phyloP scores from a whole-genome alignment of 2,329 filamentous ascomycete genomes.

The Fusarium longipes region DNA sequence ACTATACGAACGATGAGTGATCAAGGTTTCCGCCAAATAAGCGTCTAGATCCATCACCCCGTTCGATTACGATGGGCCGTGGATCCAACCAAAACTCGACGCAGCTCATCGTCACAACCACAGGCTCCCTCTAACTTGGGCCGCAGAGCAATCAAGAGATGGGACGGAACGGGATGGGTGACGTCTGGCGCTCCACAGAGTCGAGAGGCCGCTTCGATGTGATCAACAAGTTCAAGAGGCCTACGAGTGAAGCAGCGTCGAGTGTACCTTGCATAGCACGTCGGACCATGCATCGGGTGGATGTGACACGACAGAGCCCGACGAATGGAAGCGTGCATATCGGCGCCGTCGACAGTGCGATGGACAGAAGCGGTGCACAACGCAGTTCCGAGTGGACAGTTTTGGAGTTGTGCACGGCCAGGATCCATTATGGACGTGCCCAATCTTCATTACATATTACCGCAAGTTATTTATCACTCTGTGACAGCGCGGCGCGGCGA shows the following conservation, averaged over 20 bases:
- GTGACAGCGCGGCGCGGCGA: conserved; percentile 38
- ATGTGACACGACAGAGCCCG: conserved; percentile 47
- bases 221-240: conserved; percentile 29
- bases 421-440: conserved; percentile 27
- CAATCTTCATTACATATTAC: conserved; percentile 27
- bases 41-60: conserved; percentile 16
- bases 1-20: conserved; percentile 22
- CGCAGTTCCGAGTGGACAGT: conserved; percentile 44
- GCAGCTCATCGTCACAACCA: conserved; percentile 28
- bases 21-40: conserved; percentile 26
- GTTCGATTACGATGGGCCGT: not conserved
- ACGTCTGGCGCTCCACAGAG: conserved; percentile 41
- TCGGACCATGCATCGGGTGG: conserved; percentile 39
- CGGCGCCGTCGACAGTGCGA: conserved; percentile 33
- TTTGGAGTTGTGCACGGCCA: conserved; percentile 41
- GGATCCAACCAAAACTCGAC: conserved; percentile 36
- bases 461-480: conserved; percentile 27
- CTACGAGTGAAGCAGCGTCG: conserved; percentile 32
- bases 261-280: conserved; percentile 47
- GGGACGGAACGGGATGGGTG: conserved; percentile 31
- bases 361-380: conserved; percentile 37
- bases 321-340: conserved; percentile 50
- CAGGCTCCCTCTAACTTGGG: conserved; percentile 36
- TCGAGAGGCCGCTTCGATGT: conserved; percentile 32
- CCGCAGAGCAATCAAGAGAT: conserved; percentile 23